phyloP scores from a whole-genome alignment of 345 rosid species.

The Raphanus sativus region DNA sequence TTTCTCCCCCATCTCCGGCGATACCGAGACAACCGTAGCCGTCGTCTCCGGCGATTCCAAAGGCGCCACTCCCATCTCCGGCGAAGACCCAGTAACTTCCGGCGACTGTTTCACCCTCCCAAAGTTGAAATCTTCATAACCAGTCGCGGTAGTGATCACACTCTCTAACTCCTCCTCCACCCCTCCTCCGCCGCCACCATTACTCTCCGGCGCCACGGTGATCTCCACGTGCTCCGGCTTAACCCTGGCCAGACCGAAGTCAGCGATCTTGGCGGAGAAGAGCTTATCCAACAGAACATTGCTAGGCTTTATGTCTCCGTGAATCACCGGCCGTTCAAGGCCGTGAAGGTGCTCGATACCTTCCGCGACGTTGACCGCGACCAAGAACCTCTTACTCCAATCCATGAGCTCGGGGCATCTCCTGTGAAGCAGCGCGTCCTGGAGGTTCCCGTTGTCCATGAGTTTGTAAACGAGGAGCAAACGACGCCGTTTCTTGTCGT shows the following conservation, averaged over 20 bases:
- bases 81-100: conserved; percentile 41
- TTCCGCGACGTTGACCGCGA: conserved; percentile 64
- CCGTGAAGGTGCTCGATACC: conserved; percentile 78
- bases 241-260: conserved; percentile 83
- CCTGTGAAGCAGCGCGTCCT: conserved; percentile 76
- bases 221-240: conserved; percentile 50
- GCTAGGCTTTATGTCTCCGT: conserved; percentile 93
- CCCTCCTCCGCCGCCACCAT: conserved; percentile 27
- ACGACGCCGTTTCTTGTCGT: conserved; percentile 61
- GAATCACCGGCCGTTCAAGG: conserved; percentile 75
- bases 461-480: conserved; percentile 77
- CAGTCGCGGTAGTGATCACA: conserved; percentile 53
- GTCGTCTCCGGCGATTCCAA: conserved; percentile 13
- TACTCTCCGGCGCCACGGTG: conserved; percentile 35
- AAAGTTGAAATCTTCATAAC: conserved; percentile 17
- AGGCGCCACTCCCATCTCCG: conserved; percentile 35
- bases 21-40: conserved; percentile 23
- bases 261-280: conserved; percentile 78
- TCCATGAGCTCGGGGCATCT: conserved; percentile 66
- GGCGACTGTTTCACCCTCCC: neutral
- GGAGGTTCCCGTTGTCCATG: conserved; percentile 84
- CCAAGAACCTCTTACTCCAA: conserved; percentile 63
- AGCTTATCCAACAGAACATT: conserved; percentile 68
- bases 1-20: conserved; percentile 44
- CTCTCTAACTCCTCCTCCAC: conserved; percentile 65